Base-by-base conservation (phyloP, 2,329 filamentous ascomycete genomes). In the Ascochyta koolunga region DNA sequence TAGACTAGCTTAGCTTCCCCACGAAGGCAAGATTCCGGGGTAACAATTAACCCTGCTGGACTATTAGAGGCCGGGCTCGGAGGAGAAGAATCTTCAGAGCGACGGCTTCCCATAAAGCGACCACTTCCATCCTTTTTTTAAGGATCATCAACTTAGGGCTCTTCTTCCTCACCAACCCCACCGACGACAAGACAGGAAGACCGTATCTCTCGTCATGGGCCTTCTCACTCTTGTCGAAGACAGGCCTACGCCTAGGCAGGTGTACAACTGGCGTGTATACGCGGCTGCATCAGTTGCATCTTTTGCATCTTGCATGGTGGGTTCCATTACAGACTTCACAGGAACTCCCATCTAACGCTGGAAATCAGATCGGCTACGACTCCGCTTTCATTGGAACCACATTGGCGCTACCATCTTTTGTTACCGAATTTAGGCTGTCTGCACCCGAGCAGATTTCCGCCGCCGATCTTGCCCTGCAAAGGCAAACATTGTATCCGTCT, bases 341-440 rank as follows among this genome's bases (percentile, higher is more conserved):
- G 21, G 21, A 18, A 1, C 6, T 78, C 62, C 80, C 81, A 48
- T 79, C 81, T 59, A 82, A 81, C 65, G 83, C 19, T 8, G n/a
- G 8, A 8, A 35, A 10, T 13, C 81, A 58, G 79, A 83, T 83
- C 59, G 80, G 81, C n/a, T 83, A 83, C 58, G 89, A 91, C 71
- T 88, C 84, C 42, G 86, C 89, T 60, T 93, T 93, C 73, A 91
- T 92, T 64, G 89, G 65, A 21, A 89, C 87, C 0, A 92, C 89
- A 1, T 78, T 93, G 22, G 84, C 87, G 2, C 79, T 93, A 22
- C 79, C 82, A 0, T 89, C 88, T 0, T 92, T 92, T 75, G 79
- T 78, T 38, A 65, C 78, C 1, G 89, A 92, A 69, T 93, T 93
- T 72, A 64, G 77, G 15, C 87, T 91, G 64, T 29, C 31, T 22